These are phyloP conservation scores for Chrysoporthe cubensis DNA, from an alignment of 2,329 filamentous ascomycete species.

Conservation along the genomic window DNA sequence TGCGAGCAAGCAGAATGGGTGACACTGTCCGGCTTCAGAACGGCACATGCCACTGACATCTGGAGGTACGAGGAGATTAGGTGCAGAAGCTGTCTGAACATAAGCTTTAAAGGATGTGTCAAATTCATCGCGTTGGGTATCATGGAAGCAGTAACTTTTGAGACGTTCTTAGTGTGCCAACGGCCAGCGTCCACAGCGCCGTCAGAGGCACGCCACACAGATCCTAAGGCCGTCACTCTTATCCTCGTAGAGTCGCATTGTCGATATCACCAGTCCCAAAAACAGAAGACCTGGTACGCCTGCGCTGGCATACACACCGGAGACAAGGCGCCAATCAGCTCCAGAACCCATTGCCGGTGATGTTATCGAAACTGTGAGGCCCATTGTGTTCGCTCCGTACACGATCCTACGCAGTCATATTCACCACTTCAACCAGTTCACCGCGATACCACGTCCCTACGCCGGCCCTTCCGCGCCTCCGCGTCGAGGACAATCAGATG, in stretches of 20 bases:
- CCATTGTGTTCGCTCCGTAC: constrained; percentile 11
- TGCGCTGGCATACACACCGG: background rate
- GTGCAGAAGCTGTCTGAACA: background rate
- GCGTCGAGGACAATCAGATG: constrained; percentile 43
- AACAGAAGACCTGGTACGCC: constrained; percentile 3
- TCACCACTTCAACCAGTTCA: constrained; percentile 27
- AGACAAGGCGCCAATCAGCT: constrained; percentile 8
- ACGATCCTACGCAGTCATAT: constrained; percentile 25
- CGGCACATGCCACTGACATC: background rate
- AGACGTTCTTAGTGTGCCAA: background rate
- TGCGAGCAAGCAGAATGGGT: background rate
- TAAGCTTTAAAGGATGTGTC: background rate
- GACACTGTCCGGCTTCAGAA: background rate
- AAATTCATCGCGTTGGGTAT: constrained; percentile 16
- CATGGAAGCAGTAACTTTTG: constrained; percentile 17
- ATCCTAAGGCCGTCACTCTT: background rate
- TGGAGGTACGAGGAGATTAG: background rate
- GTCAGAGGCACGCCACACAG: background rate
- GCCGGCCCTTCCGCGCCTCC: constrained; percentile 37
- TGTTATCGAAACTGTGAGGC: background rate
- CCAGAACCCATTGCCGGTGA: constrained; percentile 16
- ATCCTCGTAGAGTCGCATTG: background rate
- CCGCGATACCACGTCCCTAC: constrained; percentile 29
- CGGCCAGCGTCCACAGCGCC: background rate
- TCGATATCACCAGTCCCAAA: background rate